Evolutionary conservation across 2,329 filamentous ascomycete genomes (phyloP), one percentile per base, ranked within the genome.

Genomic region (Teratosphaeriaceae sp.): DNA sequence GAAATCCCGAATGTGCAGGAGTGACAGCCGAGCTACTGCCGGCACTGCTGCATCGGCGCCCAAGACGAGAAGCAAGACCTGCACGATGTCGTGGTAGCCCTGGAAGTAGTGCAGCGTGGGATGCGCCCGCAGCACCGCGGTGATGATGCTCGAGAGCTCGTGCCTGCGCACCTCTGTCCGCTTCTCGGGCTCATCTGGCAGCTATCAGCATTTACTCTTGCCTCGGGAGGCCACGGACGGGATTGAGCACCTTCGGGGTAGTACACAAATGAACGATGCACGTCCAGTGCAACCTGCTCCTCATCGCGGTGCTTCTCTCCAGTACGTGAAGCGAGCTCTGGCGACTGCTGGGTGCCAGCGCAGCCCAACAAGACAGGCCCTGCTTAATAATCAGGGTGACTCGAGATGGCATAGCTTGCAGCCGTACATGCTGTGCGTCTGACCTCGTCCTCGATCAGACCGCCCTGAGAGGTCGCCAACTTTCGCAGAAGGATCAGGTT

Each of bases 71-170:
- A 97, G 77, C 46, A 98, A 76, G 19, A 98, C 92, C 67, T 98
- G 94, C 55, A 87, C 92, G 58, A 98, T 97, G 68, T 98, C 92
- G 66, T 98, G 92, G 64, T 94, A 98, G 62, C 92, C 92, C 69
- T 98, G 92, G 65, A 98, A 98, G 68, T 98, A 98, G 70, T 82
- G 88, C 26, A 98, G 78, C 62, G 83, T 82, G 13, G 89, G 88
- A 57, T 94, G 76, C 24, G 78, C 78, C 41, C 94, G 83, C 35
- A 98, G 76, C 12, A 94, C 80, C 51, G 84, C 76, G 40, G 79
- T 78, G 57, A 98, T 97, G 39, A 98, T 74, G 49, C 79, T 70
- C 6, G 82, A 90, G 2, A 98, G 76, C 58, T 92, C 81, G 42
- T 73, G 62, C 61, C 92, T 96, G 59, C 85, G 83, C 33, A 65